Conservation (phyloP, 2,329 filamentous ascomycete species). For the Paracamarosporium sp. region DNA sequence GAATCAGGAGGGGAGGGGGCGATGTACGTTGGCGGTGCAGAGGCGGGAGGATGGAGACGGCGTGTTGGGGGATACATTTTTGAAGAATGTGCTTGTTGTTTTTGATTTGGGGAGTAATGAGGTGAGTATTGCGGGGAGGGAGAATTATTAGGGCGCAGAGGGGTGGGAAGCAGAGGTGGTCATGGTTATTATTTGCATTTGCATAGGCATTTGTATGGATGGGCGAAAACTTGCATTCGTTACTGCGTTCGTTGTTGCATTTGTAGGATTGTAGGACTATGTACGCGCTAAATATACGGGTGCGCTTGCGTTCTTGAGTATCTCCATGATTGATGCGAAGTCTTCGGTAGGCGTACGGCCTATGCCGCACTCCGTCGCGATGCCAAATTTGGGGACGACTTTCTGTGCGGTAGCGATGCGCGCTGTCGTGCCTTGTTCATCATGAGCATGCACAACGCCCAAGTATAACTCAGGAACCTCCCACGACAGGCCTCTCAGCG, state of each 20-base stretch:
- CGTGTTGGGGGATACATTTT: conserved; percentile 52
- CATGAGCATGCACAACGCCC: conserved; percentile 49
- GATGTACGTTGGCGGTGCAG: conserved; percentile 25
- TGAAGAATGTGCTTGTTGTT: conserved; percentile 56
- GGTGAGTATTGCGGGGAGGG: conserved; percentile 48
- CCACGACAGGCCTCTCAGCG: background rate
- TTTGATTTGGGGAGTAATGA: conserved; percentile 53
- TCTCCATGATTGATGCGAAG: background rate
- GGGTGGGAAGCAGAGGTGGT: too few species aligned
- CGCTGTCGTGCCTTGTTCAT: conserved; percentile 46
- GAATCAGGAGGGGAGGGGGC: conserved; percentile 3
- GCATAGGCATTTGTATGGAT: too few species aligned
- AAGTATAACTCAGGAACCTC: conserved; percentile 48
- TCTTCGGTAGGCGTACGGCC: too few species aligned
- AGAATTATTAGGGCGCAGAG: background rate
- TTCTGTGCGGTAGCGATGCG: too few species aligned
- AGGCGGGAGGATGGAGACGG: conserved; percentile 18
- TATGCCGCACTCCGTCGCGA: too few species aligned
- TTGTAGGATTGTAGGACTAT: too few species aligned
- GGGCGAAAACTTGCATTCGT: background rate
- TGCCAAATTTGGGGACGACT: too few species aligned
- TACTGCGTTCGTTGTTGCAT: background rate
- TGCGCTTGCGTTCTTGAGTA: background rate
- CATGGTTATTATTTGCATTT: too few species aligned
- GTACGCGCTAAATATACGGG: background rate